Evolutionary conservation across 805 yeast genomes (phyloP), one percentile per base, ranked within the genome.

Genomic region (Nakazawaea wickerhamii): DNA sequence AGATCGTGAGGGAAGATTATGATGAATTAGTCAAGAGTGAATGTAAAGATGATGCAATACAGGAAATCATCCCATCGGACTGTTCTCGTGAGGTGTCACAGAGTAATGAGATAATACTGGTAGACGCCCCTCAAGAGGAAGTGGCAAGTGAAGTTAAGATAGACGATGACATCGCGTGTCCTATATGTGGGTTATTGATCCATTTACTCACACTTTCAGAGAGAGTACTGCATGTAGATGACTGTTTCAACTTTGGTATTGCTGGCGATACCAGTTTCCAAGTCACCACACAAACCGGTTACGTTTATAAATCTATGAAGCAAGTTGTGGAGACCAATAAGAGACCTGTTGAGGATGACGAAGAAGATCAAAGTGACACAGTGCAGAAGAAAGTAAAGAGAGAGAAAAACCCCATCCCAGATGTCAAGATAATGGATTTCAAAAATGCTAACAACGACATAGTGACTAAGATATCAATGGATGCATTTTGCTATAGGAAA

Each of bases 401-500:
- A 33, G 47, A 49, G 13, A 55, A 57, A 41, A 60, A 54, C 20
- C 68, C 68, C 1, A 69, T 80, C 2, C 88, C 88, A 0, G 63
- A 63, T 0, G 66, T 78, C 40, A 83, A 83, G 52, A 65, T 71
- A 4, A 50, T 83, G 15, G 49, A 57, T 0, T 77, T 83, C 44
- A 63, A 58, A 7, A 46, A 50, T 33, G 48, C 18, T 3, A 36
- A 37, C 14, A 20, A 26, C 15, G 26, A 52, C 3, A 44, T 47
- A 10, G 54, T 55, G 33, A 36, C 40, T 5, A 63, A 68, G 43
- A 50, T 76, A 2, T 73, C 81, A 0, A 86, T 84, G 20, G 93
- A 84, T 61, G 89, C 89, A 0, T 77, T 84, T 60, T 63, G 71
- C 54, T 77, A 60, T 50, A 64, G 68, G 7, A 67, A 73, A 0